phyloP scores from a whole-genome alignment of 192 early-diverging fungal species.

The Oehlia diaphana region DNA sequence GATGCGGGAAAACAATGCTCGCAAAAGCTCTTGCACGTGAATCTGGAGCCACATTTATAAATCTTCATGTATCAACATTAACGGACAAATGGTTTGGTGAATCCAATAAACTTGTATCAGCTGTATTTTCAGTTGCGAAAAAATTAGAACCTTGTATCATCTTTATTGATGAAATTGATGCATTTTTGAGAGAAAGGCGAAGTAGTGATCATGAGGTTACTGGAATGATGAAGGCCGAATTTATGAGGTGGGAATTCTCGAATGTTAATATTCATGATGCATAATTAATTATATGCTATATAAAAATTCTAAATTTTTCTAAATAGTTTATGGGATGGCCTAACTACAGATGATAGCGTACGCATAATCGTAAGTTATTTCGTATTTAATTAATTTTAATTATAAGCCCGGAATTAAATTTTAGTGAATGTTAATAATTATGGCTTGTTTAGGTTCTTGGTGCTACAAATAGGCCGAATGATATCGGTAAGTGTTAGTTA shows the following conservation, averaged over 20 bases:
- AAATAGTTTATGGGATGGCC: conserved; percentile 89
- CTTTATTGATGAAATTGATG: conserved; percentile 99
- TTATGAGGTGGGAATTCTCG: conserved; percentile 66
- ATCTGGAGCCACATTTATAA: conserved; percentile 97
- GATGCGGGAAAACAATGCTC: conserved; percentile 98
- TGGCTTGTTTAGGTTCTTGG: conserved; percentile 58
- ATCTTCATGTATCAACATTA: conserved; percentile 93
- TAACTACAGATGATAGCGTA: conserved; percentile 70
- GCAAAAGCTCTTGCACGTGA: conserved; percentile 98
- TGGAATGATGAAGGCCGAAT: conserved; percentile 99
- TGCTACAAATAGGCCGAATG: conserved; percentile 96
- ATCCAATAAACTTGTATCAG: conserved; percentile 90
- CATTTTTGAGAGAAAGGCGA: conserved; percentile 87
- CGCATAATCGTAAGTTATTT: conserved; percentile 53
- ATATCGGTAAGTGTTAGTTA: conserved; percentile 55
- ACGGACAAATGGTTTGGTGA: conserved; percentile 99
- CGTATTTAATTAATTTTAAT: background rate
- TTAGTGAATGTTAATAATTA: background rate
- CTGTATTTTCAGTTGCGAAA: conserved; percentile 88
- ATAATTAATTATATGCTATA: conserved; percentile 11
- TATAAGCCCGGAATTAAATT: background rate
- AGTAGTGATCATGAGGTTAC: conserved; percentile 96
- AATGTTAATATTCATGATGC: background rate
- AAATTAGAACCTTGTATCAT: conserved; percentile 96
- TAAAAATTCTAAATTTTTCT: background rate